Conservation (phyloP, 2,329 filamentous ascomycete species). For the Aureobasidium melanogenum region DNA sequence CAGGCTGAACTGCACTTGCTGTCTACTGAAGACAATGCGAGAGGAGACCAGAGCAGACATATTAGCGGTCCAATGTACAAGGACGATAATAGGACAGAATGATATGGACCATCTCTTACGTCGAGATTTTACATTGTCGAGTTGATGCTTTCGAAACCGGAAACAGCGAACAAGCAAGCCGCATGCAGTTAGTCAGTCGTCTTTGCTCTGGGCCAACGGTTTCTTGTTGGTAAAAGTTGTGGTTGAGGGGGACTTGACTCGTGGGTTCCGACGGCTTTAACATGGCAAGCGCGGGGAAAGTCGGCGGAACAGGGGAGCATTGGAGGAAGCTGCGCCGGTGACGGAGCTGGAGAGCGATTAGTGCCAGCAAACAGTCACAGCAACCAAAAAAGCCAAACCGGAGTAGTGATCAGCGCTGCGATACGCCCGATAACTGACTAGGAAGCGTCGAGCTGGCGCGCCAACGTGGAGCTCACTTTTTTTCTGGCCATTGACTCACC, state of each 20-base stretch:
- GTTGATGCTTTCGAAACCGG: neutral
- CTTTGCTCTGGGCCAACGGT: neutral
- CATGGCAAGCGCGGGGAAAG: conserved; percentile 2
- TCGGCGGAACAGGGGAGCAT: neutral
- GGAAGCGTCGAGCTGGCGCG: neutral
- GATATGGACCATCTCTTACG: neutral
- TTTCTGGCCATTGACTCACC: conserved; percentile 11
- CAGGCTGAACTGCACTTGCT: neutral
- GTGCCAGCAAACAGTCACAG: conserved; percentile 7
- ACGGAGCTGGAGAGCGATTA: neutral
- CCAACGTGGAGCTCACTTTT: conserved; percentile 7
- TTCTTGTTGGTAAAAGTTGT: neutral
- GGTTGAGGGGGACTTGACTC: neutral
- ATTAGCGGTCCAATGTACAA: neutral
- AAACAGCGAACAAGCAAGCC: neutral
- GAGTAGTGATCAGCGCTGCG: conserved; percentile 6
- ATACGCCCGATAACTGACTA: conserved; percentile 7
- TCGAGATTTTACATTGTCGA: neutral
- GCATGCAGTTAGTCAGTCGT: neutral
- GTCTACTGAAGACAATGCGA: neutral
- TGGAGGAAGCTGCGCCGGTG: neutral
- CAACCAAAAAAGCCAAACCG: neutral
- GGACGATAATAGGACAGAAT: neutral
- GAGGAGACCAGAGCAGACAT: neutral
- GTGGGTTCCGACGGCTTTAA: neutral